phyloP scores from a whole-genome alignment of 148 eudicot species.

The Mesembryanthemum crystallinum region DNA sequence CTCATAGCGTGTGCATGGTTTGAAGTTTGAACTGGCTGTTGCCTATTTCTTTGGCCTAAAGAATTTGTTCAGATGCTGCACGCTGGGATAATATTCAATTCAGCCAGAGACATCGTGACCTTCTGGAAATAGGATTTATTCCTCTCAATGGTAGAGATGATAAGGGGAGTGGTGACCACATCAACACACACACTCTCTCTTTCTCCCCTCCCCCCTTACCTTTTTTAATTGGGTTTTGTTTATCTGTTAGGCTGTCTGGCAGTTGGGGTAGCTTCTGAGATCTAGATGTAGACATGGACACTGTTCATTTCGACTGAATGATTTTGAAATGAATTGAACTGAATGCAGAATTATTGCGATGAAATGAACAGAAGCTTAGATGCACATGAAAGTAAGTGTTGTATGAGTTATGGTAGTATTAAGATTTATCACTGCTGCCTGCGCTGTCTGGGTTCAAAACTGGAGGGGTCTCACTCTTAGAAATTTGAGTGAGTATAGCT shows the following conservation, averaged over 20 bases:
- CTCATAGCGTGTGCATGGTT: background rate
- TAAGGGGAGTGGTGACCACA: constrained; percentile 5
- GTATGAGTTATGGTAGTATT: no score
- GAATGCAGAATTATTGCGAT: no score
- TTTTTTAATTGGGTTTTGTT: no score
- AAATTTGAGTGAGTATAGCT: no score
- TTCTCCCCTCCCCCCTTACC: background rate
- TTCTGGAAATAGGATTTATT: background rate
- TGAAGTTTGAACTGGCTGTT: background rate
- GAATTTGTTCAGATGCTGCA: constrained; percentile 4
- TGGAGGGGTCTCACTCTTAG: no score
- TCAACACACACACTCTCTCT: no score
- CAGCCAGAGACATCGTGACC: background rate
- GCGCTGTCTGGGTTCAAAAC: no score
- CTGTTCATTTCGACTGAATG: constrained; percentile 6
- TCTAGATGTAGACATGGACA: background rate
- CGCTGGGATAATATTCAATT: background rate
- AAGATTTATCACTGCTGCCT: no score
- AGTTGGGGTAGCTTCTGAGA: background rate
- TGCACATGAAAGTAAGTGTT: no score
- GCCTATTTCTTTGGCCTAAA: background rate
- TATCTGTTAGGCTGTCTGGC: no score
- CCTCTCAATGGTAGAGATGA: background rate
- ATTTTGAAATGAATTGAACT: no score
- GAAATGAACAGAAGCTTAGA: background rate